Evolutionary conservation across 2,329 filamentous ascomycete genomes (phyloP).

Genomic region (Periconia macrospinosa): DNA sequence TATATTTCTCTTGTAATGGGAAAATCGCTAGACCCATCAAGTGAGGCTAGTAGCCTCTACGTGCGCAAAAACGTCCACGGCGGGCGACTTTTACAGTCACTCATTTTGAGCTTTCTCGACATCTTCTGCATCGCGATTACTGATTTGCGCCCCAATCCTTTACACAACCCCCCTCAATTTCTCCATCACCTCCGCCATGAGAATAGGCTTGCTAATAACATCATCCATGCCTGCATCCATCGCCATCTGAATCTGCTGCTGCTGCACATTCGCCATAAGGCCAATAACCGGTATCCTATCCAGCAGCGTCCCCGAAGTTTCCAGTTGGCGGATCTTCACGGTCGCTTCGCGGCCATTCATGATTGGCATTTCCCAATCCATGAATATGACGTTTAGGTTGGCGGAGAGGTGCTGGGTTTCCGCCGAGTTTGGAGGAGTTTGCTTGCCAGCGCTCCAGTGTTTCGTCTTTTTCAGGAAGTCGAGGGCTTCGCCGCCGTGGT

Average conservation of each 20-base stretch:
- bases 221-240: slow-evolving; percentile 38
- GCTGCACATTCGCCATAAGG: slow-evolving; percentile 39
- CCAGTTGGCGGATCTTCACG: slow-evolving; percentile 26
- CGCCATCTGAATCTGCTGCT: slow-evolving; percentile 32
- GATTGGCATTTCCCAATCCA: slow-evolving; percentile 39
- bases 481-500: slow-evolving; percentile 44
- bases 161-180: slow-evolving; percentile 9
- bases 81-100: background rate
- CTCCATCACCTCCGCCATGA: slow-evolving; percentile 27
- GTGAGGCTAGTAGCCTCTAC: no score
- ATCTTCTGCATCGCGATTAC: background rate
- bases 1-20: no score
- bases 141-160: background rate
- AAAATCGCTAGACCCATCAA: no score
- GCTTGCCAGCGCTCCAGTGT: slow-evolving; percentile 9
- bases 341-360: slow-evolving; percentile 36
- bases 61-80: background rate
- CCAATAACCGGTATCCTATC: slow-evolving; percentile 34
- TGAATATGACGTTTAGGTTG: slow-evolving; percentile 26
- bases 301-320: slow-evolving; percentile 20
- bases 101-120: background rate
- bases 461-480: slow-evolving; percentile 34
- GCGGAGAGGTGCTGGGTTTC: background rate
- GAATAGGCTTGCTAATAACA: slow-evolving; percentile 77
- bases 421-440: background rate